phyloP scores from a whole-genome alignment of 192 early-diverging fungal species.

The Gryganskiella cystojenkinii region DNA sequence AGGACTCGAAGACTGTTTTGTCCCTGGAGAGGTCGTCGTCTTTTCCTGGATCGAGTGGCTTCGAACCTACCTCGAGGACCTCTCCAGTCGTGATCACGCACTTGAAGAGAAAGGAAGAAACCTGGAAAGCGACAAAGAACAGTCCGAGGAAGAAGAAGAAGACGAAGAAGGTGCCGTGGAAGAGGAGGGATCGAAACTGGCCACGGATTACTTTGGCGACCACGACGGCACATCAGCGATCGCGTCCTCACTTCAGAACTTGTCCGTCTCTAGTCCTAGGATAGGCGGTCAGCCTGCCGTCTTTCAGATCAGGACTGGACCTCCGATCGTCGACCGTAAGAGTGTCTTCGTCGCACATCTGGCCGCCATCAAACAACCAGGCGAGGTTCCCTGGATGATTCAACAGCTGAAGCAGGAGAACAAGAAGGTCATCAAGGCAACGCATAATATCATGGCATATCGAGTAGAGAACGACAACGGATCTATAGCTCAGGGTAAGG shows the following conservation, averaged over 20 bases:
- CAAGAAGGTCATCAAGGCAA: slow-evolving; percentile 84
- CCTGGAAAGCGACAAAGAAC: slow-evolving; percentile 2
- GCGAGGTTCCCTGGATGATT: slow-evolving; percentile 65
- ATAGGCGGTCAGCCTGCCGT: slow-evolving; percentile 6
- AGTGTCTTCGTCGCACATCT: slow-evolving; percentile 88
- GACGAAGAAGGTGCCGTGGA: slow-evolving; percentile 3
- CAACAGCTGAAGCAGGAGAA: slow-evolving; percentile 66
- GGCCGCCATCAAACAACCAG: slow-evolving; percentile 62
- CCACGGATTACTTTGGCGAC: slow-evolving; percentile 35
- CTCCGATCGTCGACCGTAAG: slow-evolving; percentile 80
- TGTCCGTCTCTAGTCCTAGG: slow-evolving; percentile 27
- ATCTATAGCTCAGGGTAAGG: slow-evolving; percentile 62
- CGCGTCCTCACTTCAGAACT: slow-evolving; percentile 20
- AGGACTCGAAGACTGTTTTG: slow-evolving; percentile 62
- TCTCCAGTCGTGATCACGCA: slow-evolving; percentile 14
- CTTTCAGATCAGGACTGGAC: slow-evolving; percentile 64
- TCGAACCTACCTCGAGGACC: slow-evolving; percentile 57
- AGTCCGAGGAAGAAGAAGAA: neutral
- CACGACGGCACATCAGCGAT: neutral
- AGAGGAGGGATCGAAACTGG: slow-evolving; percentile 9
- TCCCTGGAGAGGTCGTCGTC: slow-evolving; percentile 69
- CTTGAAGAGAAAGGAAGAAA: neutral
- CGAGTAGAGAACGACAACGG: slow-evolving; percentile 72
- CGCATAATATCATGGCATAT: slow-evolving; percentile 94
- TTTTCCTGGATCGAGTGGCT: slow-evolving; percentile 77